A percentile compares a stretch with the other conserved stretches of the same genome.
These are phyloP conservation scores for Westerdykella sp. DNA, from an alignment of 2,329 filamentous ascomycete genomes.

Conservation along the genomic window DNA sequence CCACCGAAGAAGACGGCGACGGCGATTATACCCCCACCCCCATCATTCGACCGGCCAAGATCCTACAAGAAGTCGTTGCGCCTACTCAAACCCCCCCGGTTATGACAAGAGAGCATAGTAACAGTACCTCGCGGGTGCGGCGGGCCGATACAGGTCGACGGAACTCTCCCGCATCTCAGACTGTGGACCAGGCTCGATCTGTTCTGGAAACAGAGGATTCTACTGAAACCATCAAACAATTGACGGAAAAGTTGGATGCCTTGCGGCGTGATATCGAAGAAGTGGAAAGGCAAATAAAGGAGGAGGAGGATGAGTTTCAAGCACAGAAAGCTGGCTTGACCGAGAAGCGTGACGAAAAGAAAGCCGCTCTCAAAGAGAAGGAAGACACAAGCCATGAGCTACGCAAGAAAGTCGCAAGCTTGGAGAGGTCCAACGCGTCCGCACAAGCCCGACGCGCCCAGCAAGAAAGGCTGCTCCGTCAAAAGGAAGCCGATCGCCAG, in stretches of 20 bases:
- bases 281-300: slow-evolving; percentile 61
- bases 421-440: slow-evolving; percentile 74
- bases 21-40: slow-evolving; percentile 48
- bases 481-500: slow-evolving; percentile 61
- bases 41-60: slow-evolving; percentile 47
- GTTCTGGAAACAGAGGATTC: slow-evolving; percentile 37
- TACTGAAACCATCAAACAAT: slow-evolving; percentile 54
- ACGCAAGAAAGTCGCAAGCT: slow-evolving; percentile 69
- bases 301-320: slow-evolving; percentile 50
- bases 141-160: slow-evolving; percentile 68
- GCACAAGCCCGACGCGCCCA: slow-evolving; percentile 73
- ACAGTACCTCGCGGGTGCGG: slow-evolving; percentile 48
- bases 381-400: slow-evolving; percentile 83
- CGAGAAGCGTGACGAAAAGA: slow-evolving; percentile 73
- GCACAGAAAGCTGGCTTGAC: slow-evolving; percentile 49
- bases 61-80: slow-evolving; percentile 54
- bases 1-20: slow-evolving; percentile 24
- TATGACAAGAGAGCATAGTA: slow-evolving; percentile 61
- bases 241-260: slow-evolving; percentile 74
- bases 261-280: slow-evolving; percentile 82
- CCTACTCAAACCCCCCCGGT: slow-evolving; percentile 55
- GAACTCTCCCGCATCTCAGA: slow-evolving; percentile 63
- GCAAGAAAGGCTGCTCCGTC: slow-evolving; percentile 64
- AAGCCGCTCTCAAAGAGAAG: slow-evolving; percentile 74
- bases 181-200: slow-evolving; percentile 24